A percentile compares a stretch with the other conserved stretches of the same genome.
Conservation (phyloP, 148 eudicot species). For the Heliamphora exappendiculata region DNA sequence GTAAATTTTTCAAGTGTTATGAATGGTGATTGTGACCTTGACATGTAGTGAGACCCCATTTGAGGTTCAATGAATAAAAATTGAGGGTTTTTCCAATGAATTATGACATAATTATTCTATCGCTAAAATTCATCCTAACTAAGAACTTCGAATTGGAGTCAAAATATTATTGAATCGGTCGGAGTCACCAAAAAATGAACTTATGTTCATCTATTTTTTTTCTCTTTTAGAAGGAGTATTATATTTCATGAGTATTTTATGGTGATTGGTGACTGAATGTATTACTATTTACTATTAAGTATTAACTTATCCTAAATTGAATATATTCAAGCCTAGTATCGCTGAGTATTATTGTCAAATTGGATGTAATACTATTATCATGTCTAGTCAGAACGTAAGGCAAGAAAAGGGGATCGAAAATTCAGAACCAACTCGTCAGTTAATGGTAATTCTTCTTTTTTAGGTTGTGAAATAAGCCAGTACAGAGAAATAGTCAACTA, state of each 20-base stretch:
- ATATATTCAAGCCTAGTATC: not conserved
- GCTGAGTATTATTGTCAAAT: not conserved
- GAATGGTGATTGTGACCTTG: not conserved
- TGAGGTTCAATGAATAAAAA: not conserved
- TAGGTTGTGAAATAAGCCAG: not conserved
- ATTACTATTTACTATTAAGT: not conserved
- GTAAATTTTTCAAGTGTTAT: not conserved
- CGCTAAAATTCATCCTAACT: no score
- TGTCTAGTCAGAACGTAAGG: not conserved
- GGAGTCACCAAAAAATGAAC: not conserved
- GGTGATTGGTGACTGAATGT: not conserved
- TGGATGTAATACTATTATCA: not conserved
- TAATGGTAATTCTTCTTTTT: not conserved
- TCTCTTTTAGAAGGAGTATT: not conserved
- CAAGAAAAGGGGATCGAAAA: not conserved
- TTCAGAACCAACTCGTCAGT: not conserved
- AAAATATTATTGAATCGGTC: no score
- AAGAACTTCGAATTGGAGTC: no score
- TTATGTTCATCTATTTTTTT: not conserved
- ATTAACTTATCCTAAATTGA: not conserved
- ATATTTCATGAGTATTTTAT: not conserved
- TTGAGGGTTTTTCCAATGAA: not conserved
- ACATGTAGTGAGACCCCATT: not conserved
- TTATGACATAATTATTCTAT: no score
- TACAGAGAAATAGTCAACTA: not conserved